Evolutionary conservation across 2,329 filamentous ascomycete species (phyloP), one percentile per base, ranked within the genome.

Genomic region (Fusarium mangiferae): DNA sequence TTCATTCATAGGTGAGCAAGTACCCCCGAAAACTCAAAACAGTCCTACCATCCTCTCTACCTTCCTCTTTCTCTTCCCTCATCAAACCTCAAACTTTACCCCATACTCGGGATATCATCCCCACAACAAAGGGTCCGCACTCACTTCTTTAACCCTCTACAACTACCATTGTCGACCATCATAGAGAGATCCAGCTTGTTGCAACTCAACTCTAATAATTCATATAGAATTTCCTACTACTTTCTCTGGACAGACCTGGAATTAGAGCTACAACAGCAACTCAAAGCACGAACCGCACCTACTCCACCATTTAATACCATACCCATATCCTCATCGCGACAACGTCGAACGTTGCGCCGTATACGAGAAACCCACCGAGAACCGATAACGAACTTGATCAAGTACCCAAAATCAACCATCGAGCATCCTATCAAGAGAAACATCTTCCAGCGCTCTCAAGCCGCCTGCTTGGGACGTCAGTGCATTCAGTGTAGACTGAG

Each of bases 71-170:
- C 55, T 65, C 62, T 66, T 44, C 28, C 65, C 48, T 74, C 63
- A 52, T 62, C 46, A 52, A 60, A 57, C 61, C 44, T 66, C 66
- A 66, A 51, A 30, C 66, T 68, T 58, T 77, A 78, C 77, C 77
- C 77, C 77, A 78, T 78, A 78, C 68, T 78, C 65, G 54, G 56
- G 66, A 63, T n/a, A 38, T 48, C 36, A 63, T 75, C 77, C 68
- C 77, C 77, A 78, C 77, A 76, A 33, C 56, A 48, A 33, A 44
- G 72, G 75, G 57, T 72, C 75, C 72, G 73, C 73, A 66, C 61
- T 62, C 64, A 56, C 66, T 62, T 38, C 57, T 54, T 41, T 41
- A 51, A 35, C 30, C 48, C 44, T 42, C 41, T 52, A 26, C 62
- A 33, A 56, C 61, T 45, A 60, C 62, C 35, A 64, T 56, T n/a